Percentiles rank a stretch among this genome's conserved stretches.
These are phyloP conservation scores for Hippophae tibetana DNA, from an alignment of 306 rosid species.

Conservation along the genomic window DNA sequence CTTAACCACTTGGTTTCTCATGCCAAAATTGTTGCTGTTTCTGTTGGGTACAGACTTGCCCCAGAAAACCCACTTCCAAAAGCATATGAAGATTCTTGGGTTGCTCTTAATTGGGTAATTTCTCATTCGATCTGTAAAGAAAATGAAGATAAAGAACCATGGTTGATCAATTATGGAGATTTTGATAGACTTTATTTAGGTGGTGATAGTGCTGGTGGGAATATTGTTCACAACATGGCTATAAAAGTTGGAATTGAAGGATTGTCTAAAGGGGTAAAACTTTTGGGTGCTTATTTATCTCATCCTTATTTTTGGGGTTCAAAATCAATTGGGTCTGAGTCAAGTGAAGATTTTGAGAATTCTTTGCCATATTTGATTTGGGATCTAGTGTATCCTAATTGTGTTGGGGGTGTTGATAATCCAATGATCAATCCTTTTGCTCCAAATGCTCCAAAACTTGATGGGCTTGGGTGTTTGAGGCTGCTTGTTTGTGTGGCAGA, in stretches of 20 bases:
- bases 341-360: conserved; percentile 2
- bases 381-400: conserved; percentile 26
- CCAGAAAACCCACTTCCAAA: conserved; percentile 37
- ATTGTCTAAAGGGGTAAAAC: conserved; percentile 23
- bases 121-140: conserved; percentile 1
- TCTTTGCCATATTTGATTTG: conserved; percentile 9
- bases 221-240: conserved; percentile 26
- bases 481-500: conserved; percentile 30
- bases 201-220: conserved; percentile 37
- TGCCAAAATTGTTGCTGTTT: conserved; percentile 35
- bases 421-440: conserved; percentile 36
- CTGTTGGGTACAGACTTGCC: conserved; percentile 43
- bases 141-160: conserved; percentile 16
- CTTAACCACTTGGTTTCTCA: conserved; percentile 36
- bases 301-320: conserved; percentile 33
- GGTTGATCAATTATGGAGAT: conserved; percentile 28
- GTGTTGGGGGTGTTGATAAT: conserved; percentile 26
- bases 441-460: conserved; percentile 31
- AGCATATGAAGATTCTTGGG: conserved; percentile 44
- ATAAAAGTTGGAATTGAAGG: conserved; percentile 34
- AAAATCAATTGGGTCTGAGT: conserved; percentile 22
- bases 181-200: conserved; percentile 25
- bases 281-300: conserved; percentile 21
- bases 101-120: conserved; percentile 32
- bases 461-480: conserved; percentile 21